These are phyloP conservation scores for Ilex asprella DNA, from an alignment of 257 asterid species.

Conservation along the genomic window DNA sequence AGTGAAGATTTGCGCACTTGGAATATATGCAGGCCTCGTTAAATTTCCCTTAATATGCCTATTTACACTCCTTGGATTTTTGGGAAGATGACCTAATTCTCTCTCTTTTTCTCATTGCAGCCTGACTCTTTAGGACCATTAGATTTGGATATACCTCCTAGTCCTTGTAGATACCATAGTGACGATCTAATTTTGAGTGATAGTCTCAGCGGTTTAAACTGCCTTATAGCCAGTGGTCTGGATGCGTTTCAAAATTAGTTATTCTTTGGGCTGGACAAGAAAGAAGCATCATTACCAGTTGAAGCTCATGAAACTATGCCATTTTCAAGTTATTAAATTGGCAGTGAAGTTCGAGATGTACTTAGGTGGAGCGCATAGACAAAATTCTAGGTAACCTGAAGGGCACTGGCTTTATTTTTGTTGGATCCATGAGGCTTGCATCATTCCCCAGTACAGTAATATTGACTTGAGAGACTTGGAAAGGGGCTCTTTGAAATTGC, in stretches of 20 bases:
- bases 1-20: no score
- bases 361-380: not conserved
- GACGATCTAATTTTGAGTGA: constrained; percentile 81
- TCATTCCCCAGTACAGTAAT: not conserved
- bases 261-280: constrained; percentile 72
- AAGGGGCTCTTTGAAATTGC: no score
- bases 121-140: constrained; percentile 92
- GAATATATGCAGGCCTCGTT: no score
- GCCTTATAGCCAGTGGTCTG: constrained; percentile 80
- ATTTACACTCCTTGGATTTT: not conserved
- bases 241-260: constrained; percentile 89
- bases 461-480: not conserved
- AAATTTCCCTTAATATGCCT: no score
- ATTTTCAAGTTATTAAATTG: constrained; percentile 43
- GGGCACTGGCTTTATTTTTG: not conserved
- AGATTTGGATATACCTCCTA: constrained; percentile 82
- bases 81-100: constrained; percentile 16
- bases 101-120: constrained; percentile 41
- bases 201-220: constrained; percentile 80
- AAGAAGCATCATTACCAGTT: constrained; percentile 45
- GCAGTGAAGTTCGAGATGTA: constrained; percentile 37
- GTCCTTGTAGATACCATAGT: constrained; percentile 76
- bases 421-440: not conserved
- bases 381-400: not conserved
- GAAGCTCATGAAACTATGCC: constrained; percentile 47